A percentile compares a stretch with the other conserved stretches of the same genome.
phyloP scores from a whole-genome alignment of 2,329 filamentous ascomycete genomes.

The Colletotrichum caudatum region DNA sequence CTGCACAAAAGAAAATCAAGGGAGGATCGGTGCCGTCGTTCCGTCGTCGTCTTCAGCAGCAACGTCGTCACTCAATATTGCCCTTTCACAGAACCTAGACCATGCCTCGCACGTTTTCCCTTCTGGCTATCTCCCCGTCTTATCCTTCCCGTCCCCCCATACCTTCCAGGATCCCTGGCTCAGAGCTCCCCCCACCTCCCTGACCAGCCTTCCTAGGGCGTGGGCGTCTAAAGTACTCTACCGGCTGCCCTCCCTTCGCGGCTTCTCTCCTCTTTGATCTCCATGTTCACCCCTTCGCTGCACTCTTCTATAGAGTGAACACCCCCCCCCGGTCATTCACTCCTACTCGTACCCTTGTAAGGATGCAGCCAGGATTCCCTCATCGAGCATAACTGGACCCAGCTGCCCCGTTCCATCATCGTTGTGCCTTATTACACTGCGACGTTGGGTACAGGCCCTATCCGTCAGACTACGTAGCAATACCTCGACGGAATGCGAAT shows the following conservation, averaged over 20 bases:
- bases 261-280: slow-evolving; percentile 23
- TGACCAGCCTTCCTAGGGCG: slow-evolving; percentile 33
- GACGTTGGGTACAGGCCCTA: slow-evolving; percentile 35
- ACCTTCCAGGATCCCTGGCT: slow-evolving; percentile 33
- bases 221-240: slow-evolving; percentile 4
- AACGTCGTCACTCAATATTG: slow-evolving; percentile 26
- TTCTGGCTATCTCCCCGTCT: slow-evolving; percentile 40
- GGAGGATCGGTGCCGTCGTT: slow-evolving; percentile 29
- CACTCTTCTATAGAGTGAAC: slow-evolving; percentile 5
- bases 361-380: slow-evolving; percentile 40
- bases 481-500: slow-evolving; percentile 31
- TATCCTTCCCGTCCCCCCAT: slow-evolving; percentile 42
- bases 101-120: slow-evolving; percentile 42
- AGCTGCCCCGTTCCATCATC: slow-evolving; percentile 36
- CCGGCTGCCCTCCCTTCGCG: slow-evolving; percentile 34
- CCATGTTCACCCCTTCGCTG: slow-evolving; percentile 19
- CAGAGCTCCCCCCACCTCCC: slow-evolving; percentile 16
- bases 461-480: slow-evolving; percentile 32
- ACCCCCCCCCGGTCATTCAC: slow-evolving; percentile 14
- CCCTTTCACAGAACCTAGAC: slow-evolving; percentile 31
- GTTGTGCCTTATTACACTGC: slow-evolving; percentile 41
- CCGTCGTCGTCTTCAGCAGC: slow-evolving; percentile 17
- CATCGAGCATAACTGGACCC: slow-evolving; percentile 38
- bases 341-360: slow-evolving; percentile 30
- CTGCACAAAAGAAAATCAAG: background rate